Conservation (phyloP, 1,284 basidiomycete genomes). For the Tylopilus microsporus region DNA sequence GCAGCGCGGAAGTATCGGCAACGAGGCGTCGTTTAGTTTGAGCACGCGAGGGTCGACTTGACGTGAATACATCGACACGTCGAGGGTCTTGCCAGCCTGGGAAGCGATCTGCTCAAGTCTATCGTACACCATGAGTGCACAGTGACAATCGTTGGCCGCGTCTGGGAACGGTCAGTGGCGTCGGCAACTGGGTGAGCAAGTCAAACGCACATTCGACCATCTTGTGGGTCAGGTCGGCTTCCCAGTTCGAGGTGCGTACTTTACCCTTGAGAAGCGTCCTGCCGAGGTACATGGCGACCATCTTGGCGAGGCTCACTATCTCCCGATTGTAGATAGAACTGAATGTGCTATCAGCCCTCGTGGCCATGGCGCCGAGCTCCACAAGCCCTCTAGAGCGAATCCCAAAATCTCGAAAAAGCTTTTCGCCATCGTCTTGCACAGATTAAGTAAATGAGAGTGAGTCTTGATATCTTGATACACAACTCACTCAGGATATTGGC, state of each 20-base stretch:
- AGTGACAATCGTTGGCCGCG: conserved; percentile 60
- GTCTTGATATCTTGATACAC: background rate
- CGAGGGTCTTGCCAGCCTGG: conserved; percentile 26
- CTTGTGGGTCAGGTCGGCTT: conserved; percentile 37
- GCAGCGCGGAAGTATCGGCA: background rate
- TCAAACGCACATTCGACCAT: conserved; percentile 47
- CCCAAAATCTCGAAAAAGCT: conserved; percentile 58
- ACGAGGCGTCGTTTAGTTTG: conserved; percentile 1
- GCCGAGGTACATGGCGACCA: conserved; percentile 49
- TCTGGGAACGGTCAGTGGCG: conserved; percentile 33
- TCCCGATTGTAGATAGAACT: conserved; percentile 35
- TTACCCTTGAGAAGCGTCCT: conserved; percentile 48
- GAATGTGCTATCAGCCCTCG: conserved; percentile 44
- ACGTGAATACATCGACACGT: conserved; percentile 28
- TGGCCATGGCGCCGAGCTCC: conserved; percentile 52
- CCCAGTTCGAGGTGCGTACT: conserved; percentile 58
- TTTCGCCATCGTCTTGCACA: conserved; percentile 54
- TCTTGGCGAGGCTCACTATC: conserved; percentile 50
- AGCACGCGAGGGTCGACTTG: conserved; percentile 21
- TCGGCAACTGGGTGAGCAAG: background rate
- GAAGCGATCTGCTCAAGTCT: conserved; percentile 38
- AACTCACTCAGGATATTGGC: conserved; percentile 56
- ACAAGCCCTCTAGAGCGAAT: conserved; percentile 48
- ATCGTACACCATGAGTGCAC: conserved; percentile 46
- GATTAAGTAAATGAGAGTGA: background rate